Base-by-base conservation (phyloP, 1,284 basidiomycete species). In the Pisolithus thermaeus region DNA sequence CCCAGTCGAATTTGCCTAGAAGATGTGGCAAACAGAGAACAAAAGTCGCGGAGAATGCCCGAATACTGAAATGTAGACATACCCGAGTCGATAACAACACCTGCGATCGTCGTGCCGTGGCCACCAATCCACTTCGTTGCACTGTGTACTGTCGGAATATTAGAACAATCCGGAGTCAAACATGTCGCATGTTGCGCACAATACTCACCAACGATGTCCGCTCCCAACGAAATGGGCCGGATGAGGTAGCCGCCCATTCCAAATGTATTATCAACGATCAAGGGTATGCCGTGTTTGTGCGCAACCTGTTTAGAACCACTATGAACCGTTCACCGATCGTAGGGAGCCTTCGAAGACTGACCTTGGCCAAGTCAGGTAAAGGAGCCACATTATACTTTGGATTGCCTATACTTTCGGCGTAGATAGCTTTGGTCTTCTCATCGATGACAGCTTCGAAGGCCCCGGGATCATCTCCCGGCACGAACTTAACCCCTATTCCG, bases 101-200 rank as follows among this genome's bases (percentile, higher is more conserved):
- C 92, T 5, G 78, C 91, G 47, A 95, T 91, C 25, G 90, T 92
- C 2, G 87, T 94, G 52, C 92, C 91, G 65, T 92, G 92, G 0
- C 92, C 90, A 28, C 90, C 87, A 48, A 94, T 92, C 92, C 92
- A 94, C 66, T 95, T 94, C 3, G 91, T 93, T 0, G 90, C 90
- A 53, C 84, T 88, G 71, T 93, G 87, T 7, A 92, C 87, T 77
- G 49, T n/a, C 5, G 14, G 39, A 27, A 47, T 32, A 49, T 56
- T 18, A 32, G 37, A 11, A 7, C 44, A 42, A 45, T 4, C 2
- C 2, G 4, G 1, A 23, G 40, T 22, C 11, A 6, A 12, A 25
- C 6, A 8, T 14, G 16, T 8, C 20, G 16, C 3, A n/a, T 14
- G 32, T 30, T 14, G 18, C 9, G 28, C 28, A 30, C 28, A 3